Evolutionary conservation across 768 basidiomycete species (phyloP), one percentile per base, ranked within the genome.

Genomic region (Pisolithus orientalis): DNA sequence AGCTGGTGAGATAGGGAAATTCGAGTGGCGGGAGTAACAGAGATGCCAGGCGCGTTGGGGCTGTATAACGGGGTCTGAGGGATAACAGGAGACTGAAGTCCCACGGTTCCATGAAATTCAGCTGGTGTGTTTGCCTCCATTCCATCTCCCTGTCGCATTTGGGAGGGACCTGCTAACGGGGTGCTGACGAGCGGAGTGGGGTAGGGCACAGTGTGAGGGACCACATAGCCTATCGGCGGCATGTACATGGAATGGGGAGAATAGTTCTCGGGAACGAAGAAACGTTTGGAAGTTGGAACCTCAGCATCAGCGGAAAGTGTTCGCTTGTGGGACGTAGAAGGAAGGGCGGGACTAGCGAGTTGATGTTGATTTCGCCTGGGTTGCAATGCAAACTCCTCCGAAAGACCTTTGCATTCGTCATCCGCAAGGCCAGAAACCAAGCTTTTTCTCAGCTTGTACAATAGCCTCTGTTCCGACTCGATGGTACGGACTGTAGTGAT

Each of bases 391-490:
- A 86, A 63, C 60, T 87, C 85, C 14, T 82, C 79, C 0, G 67
- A 65, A 17, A 87, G 71, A 17, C 79, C 76, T 0, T 71, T 61
- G 53, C 85, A 87, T 43, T 85, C 80, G 2, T 72, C 72, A 52
- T 86, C 83, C 21, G 65, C 57, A 1, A 86, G 65, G 4, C 80
- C 80, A 5, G 82, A 75, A 0, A 85, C 67, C 5, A 87, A 72
- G 56, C 75, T 78, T 62, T 78, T 78, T 10, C 85, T 73, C 9
- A 79, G 67, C 54, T 80, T 77, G 66, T 84, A 87, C 7, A 87
- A 64, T 31, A 87, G 63, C 29, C 84, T 72, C 55, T 86, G 83
- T 55, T 82, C 81, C 1, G 72, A 74, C 44, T 76, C 74, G 39
- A 87, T 79, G 37, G 79, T 60, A 34, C 83, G 77, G 4, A 86